Base-by-base conservation (phyloP, 306 rosid species). In the Trichosanthes cucumerina region DNA sequence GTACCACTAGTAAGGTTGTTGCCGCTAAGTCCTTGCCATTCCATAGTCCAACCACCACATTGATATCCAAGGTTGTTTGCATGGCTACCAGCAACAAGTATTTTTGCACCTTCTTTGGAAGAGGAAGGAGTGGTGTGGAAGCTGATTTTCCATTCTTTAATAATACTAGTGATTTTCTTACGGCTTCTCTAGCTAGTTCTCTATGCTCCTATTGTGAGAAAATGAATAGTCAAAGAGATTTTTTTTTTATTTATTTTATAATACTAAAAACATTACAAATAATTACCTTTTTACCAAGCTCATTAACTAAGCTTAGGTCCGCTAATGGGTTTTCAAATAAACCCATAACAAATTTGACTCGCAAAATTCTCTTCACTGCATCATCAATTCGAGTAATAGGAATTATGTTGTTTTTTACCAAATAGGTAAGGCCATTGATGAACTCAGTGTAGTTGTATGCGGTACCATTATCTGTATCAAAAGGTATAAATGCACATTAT, bases 271-370 rank as follows among this genome's bases (percentile, higher is more conserved):
- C 3, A 7, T 12, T 8, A 26, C 5, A 12, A 3, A 50, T 16
- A 16, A 6, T 15, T 78, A 82, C 86, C 81, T 80, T 38, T 13
- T 78, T 83, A 9, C 86, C 86, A 13, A 83, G 79, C 56, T 83
- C 39, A 7, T 80, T n/a, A 11, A 66, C 79, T 16, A 83, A 33
- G 83, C 54, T 80, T 46, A 9, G 23, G 6, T 79, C 83, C 0
- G 81, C 86, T 36, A 80, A 76, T 41, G 86, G 86, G 6, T 83
- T 62, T 57, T 83, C 86, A 76, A 83, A 83, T 36, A 83, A 76
- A 57, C 79, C 81, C 83, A 80, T 83, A 24, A 49, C 62, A 36
- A 80, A 83, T 52, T 83, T 83, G 24, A 83, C 86, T 16, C 86
- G 53, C 63, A 83, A 77, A 18, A 83, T 83, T 46, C 86, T 83